Percentiles rank a stretch among this genome's conserved stretches.
Conservation (phyloP, 2,329 filamentous ascomycete genomes). For the Spiromastix sp. region DNA sequence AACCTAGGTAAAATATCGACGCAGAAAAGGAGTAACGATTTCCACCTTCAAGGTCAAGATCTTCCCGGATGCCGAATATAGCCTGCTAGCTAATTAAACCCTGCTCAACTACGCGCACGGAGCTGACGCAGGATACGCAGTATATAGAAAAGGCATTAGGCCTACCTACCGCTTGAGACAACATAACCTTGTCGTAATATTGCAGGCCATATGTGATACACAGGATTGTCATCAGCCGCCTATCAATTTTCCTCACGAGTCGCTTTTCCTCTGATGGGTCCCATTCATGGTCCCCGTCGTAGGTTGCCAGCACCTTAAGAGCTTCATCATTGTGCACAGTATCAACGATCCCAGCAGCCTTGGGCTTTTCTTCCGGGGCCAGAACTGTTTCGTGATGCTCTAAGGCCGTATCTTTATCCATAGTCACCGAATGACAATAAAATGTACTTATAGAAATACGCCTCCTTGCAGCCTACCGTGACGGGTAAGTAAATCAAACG, state of each 20-base stretch:
- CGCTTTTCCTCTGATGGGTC: conserved; percentile 33
- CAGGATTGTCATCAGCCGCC: conserved; percentile 36
- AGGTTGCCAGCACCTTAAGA: conserved; percentile 31
- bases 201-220: conserved; percentile 38
- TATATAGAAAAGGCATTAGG: neutral
- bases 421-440: neutral
- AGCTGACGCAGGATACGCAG: no score
- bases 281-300: conserved; percentile 35
- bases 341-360: conserved; percentile 15
- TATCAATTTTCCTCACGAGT: conserved; percentile 34
- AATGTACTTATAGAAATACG: no score
- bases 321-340: conserved; percentile 32
- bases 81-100: neutral
- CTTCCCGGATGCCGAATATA: conserved; percentile 32
- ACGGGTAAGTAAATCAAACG: no score
- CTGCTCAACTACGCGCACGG: no score
- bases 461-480: no score
- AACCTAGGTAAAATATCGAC: conserved; percentile 41
- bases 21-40: conserved; percentile 36
- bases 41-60: conserved; percentile 31
- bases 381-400: neutral
- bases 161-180: conserved; percentile 38
- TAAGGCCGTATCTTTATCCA: neutral
- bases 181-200: conserved; percentile 45
- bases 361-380: neutral